A percentile compares a stretch with the other conserved stretches of the same genome.
phyloP scores from a whole-genome alignment of 257 asterid species.

The Capsicum pubescens region DNA sequence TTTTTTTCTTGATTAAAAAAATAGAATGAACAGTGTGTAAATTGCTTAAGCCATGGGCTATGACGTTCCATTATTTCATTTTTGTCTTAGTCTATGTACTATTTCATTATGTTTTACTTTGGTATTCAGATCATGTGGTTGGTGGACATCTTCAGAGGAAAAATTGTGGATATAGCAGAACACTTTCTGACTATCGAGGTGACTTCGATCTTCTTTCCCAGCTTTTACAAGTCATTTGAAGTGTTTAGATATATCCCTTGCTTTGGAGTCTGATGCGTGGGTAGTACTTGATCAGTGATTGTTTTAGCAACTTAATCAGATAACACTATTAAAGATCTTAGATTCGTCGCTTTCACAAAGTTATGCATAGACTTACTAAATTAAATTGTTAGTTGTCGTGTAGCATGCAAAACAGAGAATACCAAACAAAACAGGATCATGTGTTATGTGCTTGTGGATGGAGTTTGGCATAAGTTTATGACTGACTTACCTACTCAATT shows the following conservation, averaged over 20 bases:
- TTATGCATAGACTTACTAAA: not conserved
- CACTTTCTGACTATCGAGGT: slow-evolving; percentile 81
- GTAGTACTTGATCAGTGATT: slow-evolving; percentile 1
- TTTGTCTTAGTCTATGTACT: not conserved
- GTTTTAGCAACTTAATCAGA: slow-evolving; percentile 25
- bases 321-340: not conserved
- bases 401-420: not conserved
- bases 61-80: slow-evolving; percentile 7
- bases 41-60: not conserved
- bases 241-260: slow-evolving; percentile 27
- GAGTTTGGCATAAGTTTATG: not conserved
- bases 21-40: not conserved
- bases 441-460: not conserved
- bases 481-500: not conserved
- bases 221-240: slow-evolving; percentile 34
- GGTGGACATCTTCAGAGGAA: slow-evolving; percentile 78
- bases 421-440: not conserved
- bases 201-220: slow-evolving; percentile 31
- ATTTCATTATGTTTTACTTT: slow-evolving; percentile 32
- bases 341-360: not conserved
- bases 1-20: too few relatives aligned
- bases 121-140: slow-evolving; percentile 77
- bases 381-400: not conserved
- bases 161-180: slow-evolving; percentile 78
- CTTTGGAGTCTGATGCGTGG: slow-evolving; percentile 15